These are phyloP conservation scores for Aspergillus heteromorphus DNA, from an alignment of 495 filamentous ascomycete species.

Conservation along the genomic window DNA sequence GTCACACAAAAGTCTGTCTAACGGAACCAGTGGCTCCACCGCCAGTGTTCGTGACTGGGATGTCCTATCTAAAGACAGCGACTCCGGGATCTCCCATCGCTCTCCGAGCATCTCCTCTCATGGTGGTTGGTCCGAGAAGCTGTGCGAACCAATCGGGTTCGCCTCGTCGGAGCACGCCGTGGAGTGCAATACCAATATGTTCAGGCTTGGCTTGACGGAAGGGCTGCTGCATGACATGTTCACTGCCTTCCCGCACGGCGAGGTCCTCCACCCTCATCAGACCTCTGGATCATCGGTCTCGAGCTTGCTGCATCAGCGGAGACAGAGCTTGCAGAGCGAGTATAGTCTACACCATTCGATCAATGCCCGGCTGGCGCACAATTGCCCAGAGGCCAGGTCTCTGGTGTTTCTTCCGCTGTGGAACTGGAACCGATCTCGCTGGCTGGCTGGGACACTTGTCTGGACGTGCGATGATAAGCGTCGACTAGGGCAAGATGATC, in stretches of 20 bases:
- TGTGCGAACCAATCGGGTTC: slow-evolving; percentile 12
- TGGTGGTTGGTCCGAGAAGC: slow-evolving; percentile 8
- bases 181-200: neutral
- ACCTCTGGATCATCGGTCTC: neutral
- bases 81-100: neutral
- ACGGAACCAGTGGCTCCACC: slow-evolving; percentile 6
- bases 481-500: slow-evolving; percentile 37
- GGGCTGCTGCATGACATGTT: slow-evolving; percentile 24
- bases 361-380: slow-evolving; percentile 6
- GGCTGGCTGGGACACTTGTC: slow-evolving; percentile 56
- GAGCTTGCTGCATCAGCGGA: neutral
- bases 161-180: neutral
- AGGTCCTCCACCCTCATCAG: slow-evolving; percentile 20
- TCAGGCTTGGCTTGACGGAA: slow-evolving; percentile 8
- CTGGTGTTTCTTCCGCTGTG: slow-evolving; percentile 57
- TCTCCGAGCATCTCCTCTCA: slow-evolving; percentile 4
- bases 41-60: slow-evolving; percentile 11
- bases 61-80: neutral
- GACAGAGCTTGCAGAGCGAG: neutral
- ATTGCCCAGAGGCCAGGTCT: slow-evolving; percentile 48
- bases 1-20: neutral
- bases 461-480: slow-evolving; percentile 50
- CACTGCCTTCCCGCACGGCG: slow-evolving; percentile 23
- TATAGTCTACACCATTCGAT: slow-evolving; percentile 3
- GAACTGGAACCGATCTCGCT: slow-evolving; percentile 54